These are phyloP conservation scores for Golubevia sp. DNA, from an alignment of 1,284 basidiomycete genomes.

Conservation along the genomic window DNA sequence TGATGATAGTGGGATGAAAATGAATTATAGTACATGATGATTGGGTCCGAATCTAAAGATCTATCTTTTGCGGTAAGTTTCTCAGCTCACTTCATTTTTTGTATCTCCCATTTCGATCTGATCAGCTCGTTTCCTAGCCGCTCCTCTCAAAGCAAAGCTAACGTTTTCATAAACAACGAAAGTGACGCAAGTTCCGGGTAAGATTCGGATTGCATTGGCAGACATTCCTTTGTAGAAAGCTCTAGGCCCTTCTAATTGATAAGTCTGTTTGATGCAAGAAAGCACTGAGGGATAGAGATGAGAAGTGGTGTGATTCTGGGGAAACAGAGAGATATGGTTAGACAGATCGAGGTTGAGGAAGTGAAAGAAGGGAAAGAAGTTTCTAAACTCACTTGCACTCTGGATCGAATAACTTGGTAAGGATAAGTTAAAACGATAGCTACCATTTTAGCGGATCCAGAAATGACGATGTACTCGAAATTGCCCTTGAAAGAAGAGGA, in stretches of 20 bases:
- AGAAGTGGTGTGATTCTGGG: conserved; percentile 65
- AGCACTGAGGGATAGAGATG: conserved; percentile 77
- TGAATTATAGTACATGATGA: no score
- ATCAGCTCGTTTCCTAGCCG: neutral
- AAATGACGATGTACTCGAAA: conserved; percentile 87
- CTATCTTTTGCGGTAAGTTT: no score
- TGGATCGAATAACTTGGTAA: conserved; percentile 93
- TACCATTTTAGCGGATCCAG: conserved; percentile 83
- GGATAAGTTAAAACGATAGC: conserved; percentile 90
- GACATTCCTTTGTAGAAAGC: conserved; percentile 95
- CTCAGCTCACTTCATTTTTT: no score
- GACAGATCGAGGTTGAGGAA: neutral
- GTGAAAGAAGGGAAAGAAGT: neutral
- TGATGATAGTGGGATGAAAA: no score
- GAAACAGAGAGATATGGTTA: neutral
- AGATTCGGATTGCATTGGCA: conserved; percentile 92
- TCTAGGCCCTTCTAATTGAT: conserved; percentile 75
- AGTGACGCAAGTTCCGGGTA: conserved; percentile 96
- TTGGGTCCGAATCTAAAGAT: no score
- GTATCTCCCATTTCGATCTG: no score
- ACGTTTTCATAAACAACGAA: conserved; percentile 96
- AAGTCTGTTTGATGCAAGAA: conserved; percentile 78
- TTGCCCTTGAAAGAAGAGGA: conserved; percentile 71
- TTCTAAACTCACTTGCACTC: conserved; percentile 78
- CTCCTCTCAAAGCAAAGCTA: conserved; percentile 33